Percentiles rank a stretch among this genome's conserved stretches.
phyloP scores from a whole-genome alignment of 257 asterid genomes.

The Solanum peruvianum region DNA sequence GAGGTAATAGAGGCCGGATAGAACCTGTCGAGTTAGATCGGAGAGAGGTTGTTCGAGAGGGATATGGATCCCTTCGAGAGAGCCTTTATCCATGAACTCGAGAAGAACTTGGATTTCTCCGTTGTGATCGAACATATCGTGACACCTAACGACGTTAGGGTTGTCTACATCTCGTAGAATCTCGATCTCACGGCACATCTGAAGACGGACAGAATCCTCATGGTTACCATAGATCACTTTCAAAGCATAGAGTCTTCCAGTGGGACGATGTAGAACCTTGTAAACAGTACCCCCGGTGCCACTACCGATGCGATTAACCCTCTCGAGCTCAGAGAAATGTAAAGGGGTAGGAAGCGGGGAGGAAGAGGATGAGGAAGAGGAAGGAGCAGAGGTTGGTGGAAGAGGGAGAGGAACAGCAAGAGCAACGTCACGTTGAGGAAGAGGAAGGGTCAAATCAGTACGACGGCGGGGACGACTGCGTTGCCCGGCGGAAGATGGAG shows the following conservation, averaged over 20 bases:
- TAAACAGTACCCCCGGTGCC: conserved; percentile 90
- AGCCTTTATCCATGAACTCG: conserved; percentile 73
- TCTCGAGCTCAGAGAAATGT: conserved; percentile 60
- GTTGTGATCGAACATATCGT: conserved; percentile 60
- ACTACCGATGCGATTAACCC: conserved; percentile 73
- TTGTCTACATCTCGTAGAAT: conserved; percentile 80
- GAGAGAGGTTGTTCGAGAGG: conserved; percentile 49
- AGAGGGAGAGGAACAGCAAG: conserved; percentile 76
- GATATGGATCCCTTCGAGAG: conserved; percentile 57
- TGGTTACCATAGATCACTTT: conserved; percentile 80
- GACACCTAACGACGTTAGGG: conserved; percentile 71
- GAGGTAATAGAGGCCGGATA: conserved; percentile 56
- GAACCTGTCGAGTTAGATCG: conserved; percentile 62
- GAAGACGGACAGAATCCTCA: conserved; percentile 62
- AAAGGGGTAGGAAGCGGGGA: conserved; percentile 15
- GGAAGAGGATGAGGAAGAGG: conserved; percentile 13
- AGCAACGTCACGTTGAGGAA: conserved; percentile 62
- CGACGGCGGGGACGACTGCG: conserved; percentile 27
- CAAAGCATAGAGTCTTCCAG: conserved; percentile 50
- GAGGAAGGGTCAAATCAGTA: conserved; percentile 59
- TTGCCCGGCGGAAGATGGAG: not conserved
- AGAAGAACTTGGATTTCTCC: conserved; percentile 77
- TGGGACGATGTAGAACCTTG: conserved; percentile 78
- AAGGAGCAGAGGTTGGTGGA: conserved; percentile 20
- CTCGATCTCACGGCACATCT: conserved; percentile 88